Evolutionary conservation across 2,329 filamentous ascomycete species (phyloP), one percentile per base, ranked within the genome.

Genomic region (Proliferodiscus dingleyae): DNA sequence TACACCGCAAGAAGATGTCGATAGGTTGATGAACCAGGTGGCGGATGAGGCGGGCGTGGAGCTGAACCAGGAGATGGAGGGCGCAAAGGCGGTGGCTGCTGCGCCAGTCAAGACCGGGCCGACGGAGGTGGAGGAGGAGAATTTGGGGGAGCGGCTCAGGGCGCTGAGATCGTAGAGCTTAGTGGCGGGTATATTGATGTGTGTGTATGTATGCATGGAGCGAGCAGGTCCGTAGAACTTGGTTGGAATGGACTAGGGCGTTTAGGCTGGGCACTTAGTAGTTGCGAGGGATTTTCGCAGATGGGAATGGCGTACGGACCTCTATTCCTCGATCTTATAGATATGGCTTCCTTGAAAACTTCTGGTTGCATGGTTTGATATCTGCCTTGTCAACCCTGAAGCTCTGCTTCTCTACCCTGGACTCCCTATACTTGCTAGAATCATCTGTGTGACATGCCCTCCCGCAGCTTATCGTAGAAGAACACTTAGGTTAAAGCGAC

Each of bases 11-110:
- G 89, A 94, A 57, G 88, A 90, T 56, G 88, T 95, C 2, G 89
- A 95, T 65, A 82, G 88, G 55, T 70, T 95, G 51, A 85, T 95
- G 68, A 84, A 80, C 53, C 86, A 94, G 68, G 80, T 93, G 34
- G 89, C 89, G 52, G 89, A 95, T 65, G 89, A 94, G 66, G 88
- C 87, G 8, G 89, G 89, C 43, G 79, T 95, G 42, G 86, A 93
- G 66, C 72, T 95, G 29, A 81, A 81, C 55, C 78, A 85, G 63
- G 87, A 93, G 68, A 81, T 95, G 67, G 71, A 54, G 45, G 69
- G 69, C 10, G 76, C 64, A 10, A 76, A 73, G 58, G 73, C 74
- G 21, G 81, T 83, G 37, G 77, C 83, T 6, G 70, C 77, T 11
- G 71, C 75, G 15, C 75, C 74, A 59, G 69, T 70, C 4, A 74